Conservation (phyloP, 2,329 filamentous ascomycete genomes). For the Knoxdaviesia proteae region DNA sequence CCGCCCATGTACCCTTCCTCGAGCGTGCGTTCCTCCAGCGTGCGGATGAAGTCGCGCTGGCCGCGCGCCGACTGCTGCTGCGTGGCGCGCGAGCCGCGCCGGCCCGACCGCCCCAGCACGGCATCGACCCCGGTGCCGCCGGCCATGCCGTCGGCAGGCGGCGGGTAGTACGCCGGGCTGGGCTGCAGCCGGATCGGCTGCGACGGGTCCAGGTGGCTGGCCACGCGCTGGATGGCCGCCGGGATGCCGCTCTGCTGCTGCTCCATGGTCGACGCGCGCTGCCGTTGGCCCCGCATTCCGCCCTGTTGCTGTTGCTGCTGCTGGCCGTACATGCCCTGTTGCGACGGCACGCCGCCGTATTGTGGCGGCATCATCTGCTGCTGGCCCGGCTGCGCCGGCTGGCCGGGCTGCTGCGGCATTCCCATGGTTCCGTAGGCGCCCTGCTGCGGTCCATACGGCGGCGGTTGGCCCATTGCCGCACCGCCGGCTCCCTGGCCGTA, state of each 20-base stretch:
- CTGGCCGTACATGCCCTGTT: conserved; percentile 37
- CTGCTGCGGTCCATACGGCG: conserved; percentile 9
- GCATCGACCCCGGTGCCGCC: conserved; percentile 42
- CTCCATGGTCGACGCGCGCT: conserved; percentile 91
- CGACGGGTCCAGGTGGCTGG: conserved; percentile 85
- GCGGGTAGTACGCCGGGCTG: conserved; percentile 91
- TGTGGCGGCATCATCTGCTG: conserved; percentile 44
- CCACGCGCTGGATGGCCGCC: conserved; percentile 78
- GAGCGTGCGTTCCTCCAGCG: conserved; percentile 78
- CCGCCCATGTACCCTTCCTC: conserved; percentile 74
- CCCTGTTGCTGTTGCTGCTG: conserved; percentile 26
- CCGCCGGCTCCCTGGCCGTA: conserved; percentile 15
- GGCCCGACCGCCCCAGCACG: conserved; percentile 34
- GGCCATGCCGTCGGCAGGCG: conserved; percentile 63
- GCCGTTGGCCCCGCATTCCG: conserved; percentile 51
- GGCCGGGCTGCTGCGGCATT: conserved; percentile 31
- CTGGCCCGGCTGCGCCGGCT: conserved; percentile 27
- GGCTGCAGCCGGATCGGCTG: conserved; percentile 87
- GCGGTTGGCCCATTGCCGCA: conserved; percentile 19
- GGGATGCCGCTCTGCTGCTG: conserved; percentile 86
- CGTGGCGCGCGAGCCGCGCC: conserved; percentile 50
- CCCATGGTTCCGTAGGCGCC: conserved; percentile 10
- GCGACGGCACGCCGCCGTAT: conserved; percentile 33
- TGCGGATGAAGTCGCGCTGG: conserved; percentile 82
- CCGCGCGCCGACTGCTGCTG: conserved; percentile 32